Base-by-base conservation (phyloP, 2,329 filamentous ascomycete genomes). In the Hirsutella thompsonii region DNA sequence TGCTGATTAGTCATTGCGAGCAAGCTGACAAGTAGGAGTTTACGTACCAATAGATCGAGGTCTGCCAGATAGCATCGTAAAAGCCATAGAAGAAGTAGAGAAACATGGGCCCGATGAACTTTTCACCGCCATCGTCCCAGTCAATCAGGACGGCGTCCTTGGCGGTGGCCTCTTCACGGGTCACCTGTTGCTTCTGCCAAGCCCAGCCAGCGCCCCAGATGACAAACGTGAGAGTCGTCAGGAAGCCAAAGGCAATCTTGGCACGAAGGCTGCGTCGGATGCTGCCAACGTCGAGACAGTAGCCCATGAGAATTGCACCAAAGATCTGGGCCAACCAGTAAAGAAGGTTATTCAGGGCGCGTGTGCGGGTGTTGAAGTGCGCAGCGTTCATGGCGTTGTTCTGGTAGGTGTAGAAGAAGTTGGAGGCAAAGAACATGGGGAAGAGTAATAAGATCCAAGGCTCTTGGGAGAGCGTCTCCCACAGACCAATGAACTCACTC, bases 51-150 rank as follows among this genome's bases (percentile, higher is more conserved):
- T 96, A 95, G 38, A 89, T 80, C 53, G 71, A 79, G 0, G 87
- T 90, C 67, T 96, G 90, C 81, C 87, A 95, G 41, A 80, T 76
- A 35, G 89, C 86, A 58, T 95, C 90, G 52, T 81, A 92, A 61
- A 92, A 81, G 33, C 87, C 87, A 58, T 92, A 93, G 62, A 89
- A 89, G 53, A 94, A 85, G 67, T 88, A 93, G 40, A 94, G 64
- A 59, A 94, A 86, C 76, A 94, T 85, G 11, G 84, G 83, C 0
- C 82, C 86, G 44, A 81, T 70, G 56, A 59, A 47, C 6, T 23
- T 19, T 8, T 14, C 2, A 41, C 76, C 76, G 21, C 68, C 62
- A 42, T 77, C 69, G 2, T 67, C 70, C 79, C 83, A 92, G 60
- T 92, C 85, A 38, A 63, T 34, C 4, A 42, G 44, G 14, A 44